Conservation (phyloP, 805 yeast species). For the Myxozyma nipponensis region DNA sequence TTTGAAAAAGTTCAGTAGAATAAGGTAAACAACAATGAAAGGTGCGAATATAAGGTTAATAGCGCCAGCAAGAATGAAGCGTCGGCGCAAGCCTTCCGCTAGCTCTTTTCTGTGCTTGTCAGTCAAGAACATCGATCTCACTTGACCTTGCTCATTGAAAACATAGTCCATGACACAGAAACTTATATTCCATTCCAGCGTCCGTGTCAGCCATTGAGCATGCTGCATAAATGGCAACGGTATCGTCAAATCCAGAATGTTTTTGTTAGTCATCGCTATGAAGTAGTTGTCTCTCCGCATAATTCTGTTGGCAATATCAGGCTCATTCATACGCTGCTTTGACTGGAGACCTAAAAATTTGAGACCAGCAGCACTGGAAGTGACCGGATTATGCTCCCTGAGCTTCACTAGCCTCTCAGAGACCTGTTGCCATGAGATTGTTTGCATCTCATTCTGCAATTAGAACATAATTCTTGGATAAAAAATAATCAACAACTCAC, state of each 20-base stretch:
- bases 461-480: not conserved
- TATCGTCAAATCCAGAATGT: conserved; percentile 63
- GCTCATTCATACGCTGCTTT: conserved; percentile 78
- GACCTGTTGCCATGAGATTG: conserved; percentile 88
- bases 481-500: not conserved
- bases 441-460: conserved; percentile 60
- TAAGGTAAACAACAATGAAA: conserved; percentile 75
- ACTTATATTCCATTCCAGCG: conserved; percentile 91
- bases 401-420: conserved; percentile 70
- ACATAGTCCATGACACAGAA: conserved; percentile 82
- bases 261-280: conserved; percentile 81
- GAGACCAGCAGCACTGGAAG: conserved; percentile 39
- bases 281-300: conserved; percentile 94
- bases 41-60: conserved; percentile 82
- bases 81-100: conserved; percentile 58
- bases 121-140: conserved; percentile 65
- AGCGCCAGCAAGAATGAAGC: conserved; percentile 85
- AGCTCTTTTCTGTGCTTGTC: conserved; percentile 64
- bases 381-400: conserved; percentile 73
- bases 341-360: conserved; percentile 42
- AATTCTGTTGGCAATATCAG: conserved; percentile 89
- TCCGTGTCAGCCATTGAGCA: conserved; percentile 60
- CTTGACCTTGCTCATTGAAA: conserved; percentile 78
- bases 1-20: conserved; percentile 77
- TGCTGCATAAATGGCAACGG: conserved; percentile 47